These are phyloP conservation scores for Galerina sulciceps DNA, from an alignment of 768 basidiomycete genomes.

Conservation along the genomic window DNA sequence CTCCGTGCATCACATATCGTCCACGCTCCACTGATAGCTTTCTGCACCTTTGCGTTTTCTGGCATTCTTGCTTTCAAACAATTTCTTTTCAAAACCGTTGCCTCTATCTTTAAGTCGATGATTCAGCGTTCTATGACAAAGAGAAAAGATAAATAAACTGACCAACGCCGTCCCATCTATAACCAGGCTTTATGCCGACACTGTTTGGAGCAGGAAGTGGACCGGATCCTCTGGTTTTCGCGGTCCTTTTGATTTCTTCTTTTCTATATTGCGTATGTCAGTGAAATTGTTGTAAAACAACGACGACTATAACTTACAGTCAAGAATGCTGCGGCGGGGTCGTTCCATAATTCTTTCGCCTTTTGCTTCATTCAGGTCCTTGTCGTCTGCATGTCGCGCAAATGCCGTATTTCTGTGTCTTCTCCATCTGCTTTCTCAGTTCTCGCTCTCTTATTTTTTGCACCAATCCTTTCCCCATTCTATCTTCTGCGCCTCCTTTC, in stretches of 20 bases:
- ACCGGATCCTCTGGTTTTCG: conserved; percentile 84
- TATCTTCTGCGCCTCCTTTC: conserved; percentile 89
- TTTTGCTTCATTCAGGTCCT: conserved; percentile 84
- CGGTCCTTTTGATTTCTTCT: conserved; percentile 73
- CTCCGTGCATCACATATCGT: conserved; percentile 77
- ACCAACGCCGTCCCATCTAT: conserved; percentile 99
- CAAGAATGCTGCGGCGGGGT: conserved; percentile 95
- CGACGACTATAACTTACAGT: conserved; percentile 55
- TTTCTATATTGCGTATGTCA: conserved; percentile 51
- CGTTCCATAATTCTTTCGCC: conserved; percentile 89
- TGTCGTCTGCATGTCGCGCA: conserved; percentile 82
- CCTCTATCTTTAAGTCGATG: conserved; percentile 65
- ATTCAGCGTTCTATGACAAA: background rate
- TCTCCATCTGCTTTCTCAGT: conserved; percentile 66
- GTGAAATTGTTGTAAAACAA: background rate
- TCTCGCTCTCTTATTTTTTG: conserved; percentile 85
- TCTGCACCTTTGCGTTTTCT: conserved; percentile 70
- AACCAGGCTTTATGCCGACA: conserved; percentile 93
- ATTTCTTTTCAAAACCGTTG: conserved; percentile 93
- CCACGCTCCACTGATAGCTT: conserved; percentile 85
- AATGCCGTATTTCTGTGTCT: conserved; percentile 68
- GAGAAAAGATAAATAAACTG: conserved; percentile 26
- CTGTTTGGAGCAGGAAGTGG: conserved; percentile 93
- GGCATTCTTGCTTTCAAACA: conserved; percentile 84
- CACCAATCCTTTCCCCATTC: conserved; percentile 96